Evolutionary conservation across 208 protist species (phyloP).

Genomic region (Porcisia deanei): DNA sequence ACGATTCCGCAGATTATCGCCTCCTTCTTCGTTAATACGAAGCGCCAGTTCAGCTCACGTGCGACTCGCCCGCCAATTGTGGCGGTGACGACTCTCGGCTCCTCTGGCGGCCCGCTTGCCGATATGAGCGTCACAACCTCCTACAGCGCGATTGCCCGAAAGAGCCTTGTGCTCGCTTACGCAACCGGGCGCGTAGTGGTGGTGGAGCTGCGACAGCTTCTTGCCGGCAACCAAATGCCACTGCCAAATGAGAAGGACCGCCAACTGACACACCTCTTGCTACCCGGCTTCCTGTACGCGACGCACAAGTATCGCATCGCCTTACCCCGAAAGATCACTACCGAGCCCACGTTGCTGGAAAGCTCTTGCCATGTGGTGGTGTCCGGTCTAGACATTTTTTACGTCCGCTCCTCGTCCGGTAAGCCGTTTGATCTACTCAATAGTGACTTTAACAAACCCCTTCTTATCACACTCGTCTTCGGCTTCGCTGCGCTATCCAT

Average conservation of each 20-base stretch:
- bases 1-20: conserved; percentile 71
- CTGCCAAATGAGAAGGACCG: conserved; percentile 44
- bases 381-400: conserved; percentile 88
- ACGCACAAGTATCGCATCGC: conserved; percentile 79
- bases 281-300: conserved; percentile 55
- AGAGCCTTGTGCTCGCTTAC: conserved; percentile 83
- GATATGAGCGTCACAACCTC: conserved; percentile 83
- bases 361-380: conserved; percentile 88
- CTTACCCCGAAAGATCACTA: conserved; percentile 53
- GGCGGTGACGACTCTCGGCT: conserved; percentile 59
- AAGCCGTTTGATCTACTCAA: conserved; percentile 93
- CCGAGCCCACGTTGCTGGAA: conserved; percentile 78
- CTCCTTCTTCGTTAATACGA: conserved; percentile 70
- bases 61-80: conserved; percentile 73
- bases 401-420: conserved; percentile 81
- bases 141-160: conserved; percentile 71
- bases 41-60: conserved; percentile 78
- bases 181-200: conserved; percentile 71
- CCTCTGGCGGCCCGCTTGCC: conserved; percentile 62
- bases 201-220: conserved; percentile 64
- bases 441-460: conserved; percentile 90
- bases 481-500: conserved; percentile 65
- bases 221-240: conserved; percentile 69
- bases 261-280: conserved; percentile 68
- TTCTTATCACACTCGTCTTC: conserved; percentile 70